Conservation (phyloP, 177 flowering plant species). For the Vitis hybrid region DNA sequence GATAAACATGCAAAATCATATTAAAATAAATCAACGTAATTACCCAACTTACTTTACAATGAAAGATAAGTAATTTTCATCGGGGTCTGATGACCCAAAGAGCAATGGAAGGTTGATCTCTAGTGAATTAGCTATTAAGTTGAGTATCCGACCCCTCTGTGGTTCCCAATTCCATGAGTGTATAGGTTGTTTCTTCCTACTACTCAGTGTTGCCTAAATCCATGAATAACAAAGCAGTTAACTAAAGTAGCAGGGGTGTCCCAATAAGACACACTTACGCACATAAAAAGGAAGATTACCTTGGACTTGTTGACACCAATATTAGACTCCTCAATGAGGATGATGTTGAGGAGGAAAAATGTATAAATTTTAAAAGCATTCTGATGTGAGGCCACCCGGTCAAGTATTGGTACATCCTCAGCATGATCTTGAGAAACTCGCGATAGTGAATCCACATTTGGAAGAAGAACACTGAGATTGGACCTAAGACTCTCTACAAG, state of each 20-base stretch:
- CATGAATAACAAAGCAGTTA: conserved; percentile 6
- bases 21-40: neutral
- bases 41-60: conserved; percentile 61
- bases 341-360: conserved; percentile 60
- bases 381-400: conserved; percentile 61
- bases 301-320: conserved; percentile 37
- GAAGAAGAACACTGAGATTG: conserved; percentile 86
- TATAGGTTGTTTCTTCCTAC: conserved; percentile 52
- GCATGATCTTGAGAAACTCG: conserved; percentile 32
- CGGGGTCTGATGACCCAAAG: conserved; percentile 83
- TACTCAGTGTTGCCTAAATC: conserved; percentile 44
- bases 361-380: conserved; percentile 92
- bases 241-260: neutral
- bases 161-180: conserved; percentile 88
- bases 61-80: conserved; percentile 82
- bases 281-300: conserved; percentile 29
- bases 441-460: conserved; percentile 74
- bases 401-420: conserved; percentile 33
- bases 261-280: neutral
- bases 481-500: conserved; percentile 83
- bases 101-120: conserved; percentile 84
- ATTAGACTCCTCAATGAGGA: conserved; percentile 55
- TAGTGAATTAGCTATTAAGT: conserved; percentile 76
- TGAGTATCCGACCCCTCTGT: conserved; percentile 74
- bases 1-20: neutral